A percentile compares a stretch with the other conserved stretches of the same genome.
Evolutionary conservation across 2,329 filamentous ascomycete species (phyloP).

Genomic region (Fusarium equiseti): DNA sequence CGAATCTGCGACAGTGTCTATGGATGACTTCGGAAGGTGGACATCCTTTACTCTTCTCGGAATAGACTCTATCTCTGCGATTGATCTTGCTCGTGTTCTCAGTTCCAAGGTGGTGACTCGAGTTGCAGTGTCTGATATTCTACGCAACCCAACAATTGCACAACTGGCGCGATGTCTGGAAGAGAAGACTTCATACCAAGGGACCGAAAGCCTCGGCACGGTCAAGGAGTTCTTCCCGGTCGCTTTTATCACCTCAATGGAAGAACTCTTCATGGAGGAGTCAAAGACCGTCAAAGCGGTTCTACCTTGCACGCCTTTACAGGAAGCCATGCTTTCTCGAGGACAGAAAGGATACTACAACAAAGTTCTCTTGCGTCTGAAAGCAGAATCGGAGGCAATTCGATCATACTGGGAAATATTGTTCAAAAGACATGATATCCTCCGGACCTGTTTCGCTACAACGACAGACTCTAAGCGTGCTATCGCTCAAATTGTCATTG

Average conservation of each 20-base stretch:
- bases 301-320: conserved; percentile 85
- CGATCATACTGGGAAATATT: conserved; percentile 72
- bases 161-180: conserved; percentile 62
- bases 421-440: conserved; percentile 76
- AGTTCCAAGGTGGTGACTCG: conserved; percentile 58
- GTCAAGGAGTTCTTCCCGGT: conserved; percentile 45
- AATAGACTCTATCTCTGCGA: conserved; percentile 85
- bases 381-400: conserved; percentile 63
- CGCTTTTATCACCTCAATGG: conserved; percentile 46
- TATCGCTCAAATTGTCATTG: conserved; percentile 78
- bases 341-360: conserved; percentile 75
- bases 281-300: conserved; percentile 63
- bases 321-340: conserved; percentile 84
- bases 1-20: conserved; percentile 59
- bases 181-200: neutral
- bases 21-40: conserved; percentile 66
- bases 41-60: conserved; percentile 83
- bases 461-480: conserved; percentile 72
- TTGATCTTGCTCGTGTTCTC: conserved; percentile 73
- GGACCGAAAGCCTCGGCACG: neutral
- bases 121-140: conserved; percentile 75
- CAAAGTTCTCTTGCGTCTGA: conserved; percentile 73
- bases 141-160: conserved; percentile 76
- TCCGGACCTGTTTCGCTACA: conserved; percentile 80
- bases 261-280: conserved; percentile 48